phyloP scores from a whole-genome alignment of 2,329 filamentous ascomycete species.

The Magnaporthiopsis rhizophila region DNA sequence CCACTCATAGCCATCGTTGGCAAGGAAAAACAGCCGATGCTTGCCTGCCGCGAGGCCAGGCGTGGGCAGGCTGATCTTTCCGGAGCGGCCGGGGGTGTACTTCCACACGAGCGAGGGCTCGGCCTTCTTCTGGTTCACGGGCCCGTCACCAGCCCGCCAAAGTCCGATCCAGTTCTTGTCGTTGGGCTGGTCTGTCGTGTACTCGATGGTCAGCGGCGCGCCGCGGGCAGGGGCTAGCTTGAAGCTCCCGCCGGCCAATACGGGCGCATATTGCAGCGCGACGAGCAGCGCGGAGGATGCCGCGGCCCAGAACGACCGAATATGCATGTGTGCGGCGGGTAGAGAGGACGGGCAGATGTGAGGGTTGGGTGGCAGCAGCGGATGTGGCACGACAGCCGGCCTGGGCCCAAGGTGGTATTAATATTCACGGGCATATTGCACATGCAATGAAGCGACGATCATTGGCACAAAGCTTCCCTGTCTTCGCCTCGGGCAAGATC shows the following conservation, averaged over 20 bases:
- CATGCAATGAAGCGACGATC: background rate
- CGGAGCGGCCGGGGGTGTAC: slow-evolving; percentile 21
- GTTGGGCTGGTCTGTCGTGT: slow-evolving; percentile 20
- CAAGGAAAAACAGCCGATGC: slow-evolving; percentile 29
- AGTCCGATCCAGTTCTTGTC: slow-evolving; percentile 30
- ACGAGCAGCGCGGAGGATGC: background rate
- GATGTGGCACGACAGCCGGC: background rate
- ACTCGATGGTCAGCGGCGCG: slow-evolving; percentile 22
- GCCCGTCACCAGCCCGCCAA: slow-evolving; percentile 25
- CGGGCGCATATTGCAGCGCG: background rate
- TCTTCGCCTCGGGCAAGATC: background rate
- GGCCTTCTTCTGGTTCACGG: slow-evolving; percentile 22
- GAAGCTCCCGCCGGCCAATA: background rate
- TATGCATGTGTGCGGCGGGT: background rate
- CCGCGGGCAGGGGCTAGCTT: background rate
- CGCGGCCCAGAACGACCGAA: background rate
- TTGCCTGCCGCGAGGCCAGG: slow-evolving; percentile 19
- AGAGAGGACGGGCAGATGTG: background rate
- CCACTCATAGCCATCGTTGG: slow-evolving; percentile 26
- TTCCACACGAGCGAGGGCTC: slow-evolving; percentile 24
- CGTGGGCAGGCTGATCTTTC: slow-evolving; percentile 14
- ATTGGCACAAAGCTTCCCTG: no score
- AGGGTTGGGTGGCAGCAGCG: background rate
- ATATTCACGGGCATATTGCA: background rate
- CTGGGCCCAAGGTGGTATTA: background rate